Percentiles rank a stretch among this genome's conserved stretches.
Evolutionary conservation across 768 basidiomycete species (phyloP).

Genomic region (Zangia roseola): DNA sequence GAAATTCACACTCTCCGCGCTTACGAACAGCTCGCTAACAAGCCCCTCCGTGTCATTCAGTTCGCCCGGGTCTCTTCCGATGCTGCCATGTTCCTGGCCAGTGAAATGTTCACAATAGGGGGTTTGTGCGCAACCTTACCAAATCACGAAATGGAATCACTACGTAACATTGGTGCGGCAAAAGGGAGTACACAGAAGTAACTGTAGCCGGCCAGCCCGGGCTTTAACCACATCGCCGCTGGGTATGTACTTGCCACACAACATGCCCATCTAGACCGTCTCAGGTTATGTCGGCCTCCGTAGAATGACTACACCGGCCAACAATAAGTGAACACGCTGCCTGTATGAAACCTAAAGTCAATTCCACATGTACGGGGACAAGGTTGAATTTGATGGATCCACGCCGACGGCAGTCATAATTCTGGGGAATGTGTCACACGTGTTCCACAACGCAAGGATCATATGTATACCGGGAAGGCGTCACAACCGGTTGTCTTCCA

Average conservation of each 20-base stretch:
- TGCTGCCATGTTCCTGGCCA: slow-evolving; percentile 43
- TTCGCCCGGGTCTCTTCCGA: slow-evolving; percentile 67
- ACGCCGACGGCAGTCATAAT: background rate
- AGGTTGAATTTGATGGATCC: slow-evolving; percentile 16
- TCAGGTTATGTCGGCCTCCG: slow-evolving; percentile 59
- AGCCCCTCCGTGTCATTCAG: slow-evolving; percentile 65
- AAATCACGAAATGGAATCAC: slow-evolving; percentile 4
- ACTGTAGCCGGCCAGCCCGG: slow-evolving; percentile 24
- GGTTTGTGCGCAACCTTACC: slow-evolving; percentile 57
- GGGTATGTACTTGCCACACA: background rate
- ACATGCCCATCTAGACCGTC: slow-evolving; percentile 58
- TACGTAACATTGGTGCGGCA: slow-evolving; percentile 11
- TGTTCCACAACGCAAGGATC: slow-evolving; percentile 8
- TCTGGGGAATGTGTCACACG: background rate
- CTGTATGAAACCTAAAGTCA: slow-evolving; percentile 26
- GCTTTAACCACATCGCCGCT: slow-evolving; percentile 9
- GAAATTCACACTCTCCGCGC: slow-evolving; percentile 57
- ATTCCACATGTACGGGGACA: slow-evolving; percentile 17
- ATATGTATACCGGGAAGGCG: slow-evolving; percentile 27
- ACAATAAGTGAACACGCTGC: slow-evolving; percentile 43
- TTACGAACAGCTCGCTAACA: slow-evolving; percentile 63
- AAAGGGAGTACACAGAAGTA: slow-evolving; percentile 50
- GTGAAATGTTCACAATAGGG: slow-evolving; percentile 63
- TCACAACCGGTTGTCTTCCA: slow-evolving; percentile 22
- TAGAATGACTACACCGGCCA: slow-evolving; percentile 60